A percentile compares a stretch with the other conserved stretches of the same genome.
phyloP scores from a whole-genome alignment of 768 basidiomycete genomes.

The Tephrocybe sp. region DNA sequence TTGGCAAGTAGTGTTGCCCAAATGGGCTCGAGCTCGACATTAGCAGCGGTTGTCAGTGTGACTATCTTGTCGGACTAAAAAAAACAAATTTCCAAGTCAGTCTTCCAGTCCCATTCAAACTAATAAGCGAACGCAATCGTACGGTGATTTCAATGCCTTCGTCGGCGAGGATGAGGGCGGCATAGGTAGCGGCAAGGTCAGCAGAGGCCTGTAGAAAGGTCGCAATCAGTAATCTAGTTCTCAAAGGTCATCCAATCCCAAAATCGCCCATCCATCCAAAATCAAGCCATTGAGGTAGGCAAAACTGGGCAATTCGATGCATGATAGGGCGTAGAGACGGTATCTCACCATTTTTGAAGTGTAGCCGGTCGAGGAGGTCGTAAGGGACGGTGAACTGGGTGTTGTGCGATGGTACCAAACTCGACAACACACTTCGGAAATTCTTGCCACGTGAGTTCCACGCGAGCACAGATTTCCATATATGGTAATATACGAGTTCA shows the following conservation, averaged over 20 bases:
- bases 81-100: not conserved
- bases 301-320: constrained; percentile 6
- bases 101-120: not conserved
- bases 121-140: constrained; percentile 33
- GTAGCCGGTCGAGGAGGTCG: constrained; percentile 13
- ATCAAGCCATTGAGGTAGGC: not conserved
- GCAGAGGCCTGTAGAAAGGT: constrained; percentile 37
- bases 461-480: constrained; percentile 9
- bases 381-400: constrained; percentile 15
- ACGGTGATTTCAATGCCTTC: constrained; percentile 97
- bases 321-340: not conserved
- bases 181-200: constrained; percentile 94
- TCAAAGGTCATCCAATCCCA: constrained; percentile 15
- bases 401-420: constrained; percentile 9
- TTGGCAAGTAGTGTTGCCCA: constrained; percentile 98
- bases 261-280: constrained; percentile 19
- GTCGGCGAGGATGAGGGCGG: constrained; percentile 97
- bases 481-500: too few relatives aligned
- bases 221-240: not conserved
- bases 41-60: constrained; percentile 81
- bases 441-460: constrained; percentile 13
- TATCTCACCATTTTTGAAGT: constrained; percentile 22
- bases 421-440: constrained; percentile 2
- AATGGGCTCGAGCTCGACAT: constrained; percentile 90
- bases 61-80: constrained; percentile 94